These are phyloP conservation scores for Lignosus rhinocerotis DNA, from an alignment of 1,284 basidiomycete species.

Conservation along the genomic window DNA sequence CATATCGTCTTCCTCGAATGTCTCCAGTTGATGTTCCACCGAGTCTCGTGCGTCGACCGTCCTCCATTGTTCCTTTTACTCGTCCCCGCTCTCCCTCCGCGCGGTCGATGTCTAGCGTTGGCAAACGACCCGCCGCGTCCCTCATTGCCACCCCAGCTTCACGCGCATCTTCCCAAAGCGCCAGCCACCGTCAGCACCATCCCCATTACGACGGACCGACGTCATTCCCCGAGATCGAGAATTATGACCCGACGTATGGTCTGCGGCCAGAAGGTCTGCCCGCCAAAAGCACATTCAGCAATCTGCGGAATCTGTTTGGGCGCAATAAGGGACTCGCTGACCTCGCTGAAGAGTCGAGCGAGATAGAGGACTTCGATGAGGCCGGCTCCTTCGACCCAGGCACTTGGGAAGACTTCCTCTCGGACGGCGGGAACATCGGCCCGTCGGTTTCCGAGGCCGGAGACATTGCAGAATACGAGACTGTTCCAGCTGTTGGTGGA, in stretches of 20 bases:
- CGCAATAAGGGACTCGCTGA: slow-evolving; percentile 73
- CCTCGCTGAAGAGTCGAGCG: slow-evolving; percentile 68
- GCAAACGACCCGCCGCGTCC: slow-evolving; percentile 24
- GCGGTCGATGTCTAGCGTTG: slow-evolving; percentile 26
- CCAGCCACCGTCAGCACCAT: slow-evolving; percentile 21
- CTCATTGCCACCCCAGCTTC: slow-evolving; percentile 25
- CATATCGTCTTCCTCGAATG: slow-evolving; percentile 25
- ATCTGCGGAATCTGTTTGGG: slow-evolving; percentile 72
- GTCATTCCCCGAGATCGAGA: slow-evolving; percentile 82
- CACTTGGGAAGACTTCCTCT: slow-evolving; percentile 64
- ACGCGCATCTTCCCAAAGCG: slow-evolving; percentile 14
- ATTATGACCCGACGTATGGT: slow-evolving; percentile 97
- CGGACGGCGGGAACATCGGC: slow-evolving; percentile 36
- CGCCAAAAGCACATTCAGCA: slow-evolving; percentile 67
- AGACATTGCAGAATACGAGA: slow-evolving; percentile 38
- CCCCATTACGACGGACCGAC: slow-evolving; percentile 41
- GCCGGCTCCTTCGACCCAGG: slow-evolving; percentile 60
- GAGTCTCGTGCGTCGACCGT: slow-evolving; percentile 23
- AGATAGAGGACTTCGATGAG: slow-evolving; percentile 48
- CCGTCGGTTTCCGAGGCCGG: slow-evolving; percentile 30
- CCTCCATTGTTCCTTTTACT: slow-evolving; percentile 17
- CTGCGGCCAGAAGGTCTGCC: slow-evolving; percentile 90
- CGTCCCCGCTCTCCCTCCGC: slow-evolving; percentile 30
- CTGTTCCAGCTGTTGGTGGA: slow-evolving; percentile 64
- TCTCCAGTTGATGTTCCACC: slow-evolving; percentile 26